Evolutionary conservation across 768 basidiomycete species (phyloP), one percentile per base, ranked within the genome.

Genomic region (Termitomyces bulborhizus): DNA sequence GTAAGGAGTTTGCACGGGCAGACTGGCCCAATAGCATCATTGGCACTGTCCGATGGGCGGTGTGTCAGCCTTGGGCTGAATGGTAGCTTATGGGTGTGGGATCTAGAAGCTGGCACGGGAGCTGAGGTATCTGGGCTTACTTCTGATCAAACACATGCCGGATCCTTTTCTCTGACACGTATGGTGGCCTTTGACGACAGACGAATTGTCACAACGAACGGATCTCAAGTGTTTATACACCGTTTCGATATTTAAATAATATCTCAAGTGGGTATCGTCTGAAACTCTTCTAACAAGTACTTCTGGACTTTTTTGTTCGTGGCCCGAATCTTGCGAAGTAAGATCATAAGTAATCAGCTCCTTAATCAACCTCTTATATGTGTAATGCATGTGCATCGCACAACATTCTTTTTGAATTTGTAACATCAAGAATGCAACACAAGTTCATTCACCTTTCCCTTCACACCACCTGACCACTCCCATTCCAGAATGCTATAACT

Each of bases 41-140:
- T 93, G 21, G 79, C 86, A 15, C 74, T 93, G 36, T 83, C 90
- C 29, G 90, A 93, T 67, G 90, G 90, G 24, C 82, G 90, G 3
- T 93, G 90, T 60, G 86, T 93, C 29, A 86, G 87, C 63, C 69
- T 91, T 18, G 82, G 86, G 8, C 69, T 69, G 34, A 83, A 89
- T 65, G 88, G 88, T 40, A 81, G 81, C 61, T 78, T 93, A 42
- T 90, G 88, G 87, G 86, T 90, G 3, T 93, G 90, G 90, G 90
- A 93, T 69, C 73, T 93, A 32, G 90, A 93, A 66, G 77, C 74
- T 51, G 77, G 69, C 49, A 78, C 71, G 50, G 76, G 76, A 26
- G 75, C 73, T 37, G 74, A 77, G 63, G 72, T 76, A 49, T 68
- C 73, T 50, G 53, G 66, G 63, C 52, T 64, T 60, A 57, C 50